Conservation (phyloP, 140 eudicot species). For the Stevia rebaudiana region DNA sequence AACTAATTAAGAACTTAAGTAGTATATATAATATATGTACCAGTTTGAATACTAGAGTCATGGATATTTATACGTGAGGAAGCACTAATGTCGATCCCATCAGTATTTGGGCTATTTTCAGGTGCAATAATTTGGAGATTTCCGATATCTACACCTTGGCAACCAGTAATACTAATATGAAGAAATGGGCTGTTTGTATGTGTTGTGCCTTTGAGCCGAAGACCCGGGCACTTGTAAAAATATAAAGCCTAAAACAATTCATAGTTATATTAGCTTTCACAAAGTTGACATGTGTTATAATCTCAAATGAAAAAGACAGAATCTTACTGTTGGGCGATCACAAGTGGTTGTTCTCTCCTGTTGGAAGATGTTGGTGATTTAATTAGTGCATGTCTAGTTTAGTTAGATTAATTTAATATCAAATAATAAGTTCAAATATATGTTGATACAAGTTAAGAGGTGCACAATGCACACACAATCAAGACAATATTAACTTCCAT, state of each 20-base stretch:
- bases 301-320: neutral
- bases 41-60: slow-evolving; percentile 29
- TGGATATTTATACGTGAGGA: slow-evolving; percentile 30
- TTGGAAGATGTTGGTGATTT: neutral
- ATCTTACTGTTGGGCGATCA: slow-evolving; percentile 31
- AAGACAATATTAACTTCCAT: too few species aligned
- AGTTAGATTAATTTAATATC: too few species aligned
- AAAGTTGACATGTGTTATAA: neutral
- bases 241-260: slow-evolving; percentile 24
- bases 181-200: slow-evolving; percentile 35
- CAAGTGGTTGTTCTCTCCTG: slow-evolving; percentile 22
- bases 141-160: slow-evolving; percentile 23
- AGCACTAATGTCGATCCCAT: slow-evolving; percentile 29
- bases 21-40: slow-evolving; percentile 9
- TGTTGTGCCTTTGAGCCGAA: slow-evolving; percentile 29
- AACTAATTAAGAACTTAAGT: neutral
- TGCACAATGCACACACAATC: too few species aligned
- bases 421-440: too few species aligned
- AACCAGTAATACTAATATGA: slow-evolving; percentile 25
- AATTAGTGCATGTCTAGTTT: too few species aligned
- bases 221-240: slow-evolving; percentile 23
- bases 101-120: slow-evolving; percentile 35
- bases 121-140: slow-evolving; percentile 30
- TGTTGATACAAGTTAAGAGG: too few species aligned
- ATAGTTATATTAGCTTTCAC: neutral